A percentile compares a stretch with the other conserved stretches of the same genome.
These are phyloP conservation scores for Fusarium albosuccineum DNA, from an alignment of 2,329 filamentous ascomycete species.

Conservation along the genomic window DNA sequence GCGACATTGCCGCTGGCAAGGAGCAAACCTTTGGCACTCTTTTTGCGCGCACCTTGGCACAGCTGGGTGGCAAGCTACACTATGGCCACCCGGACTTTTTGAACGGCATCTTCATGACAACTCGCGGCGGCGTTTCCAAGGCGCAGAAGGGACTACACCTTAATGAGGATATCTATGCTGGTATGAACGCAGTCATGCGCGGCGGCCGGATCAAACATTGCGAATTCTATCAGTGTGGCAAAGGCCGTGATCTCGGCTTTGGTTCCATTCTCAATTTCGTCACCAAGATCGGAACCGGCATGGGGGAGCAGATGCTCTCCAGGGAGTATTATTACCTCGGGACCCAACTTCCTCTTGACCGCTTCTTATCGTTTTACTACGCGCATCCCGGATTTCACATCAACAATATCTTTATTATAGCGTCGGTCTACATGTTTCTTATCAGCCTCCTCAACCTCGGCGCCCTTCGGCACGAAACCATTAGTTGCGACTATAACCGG, in stretches of 20 bases:
- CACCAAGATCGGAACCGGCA: slow-evolving; percentile 2
- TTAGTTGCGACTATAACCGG: slow-evolving; percentile 1
- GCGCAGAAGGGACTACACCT: not conserved
- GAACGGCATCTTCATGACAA: slow-evolving; percentile 2
- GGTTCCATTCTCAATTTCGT: slow-evolving; percentile 6
- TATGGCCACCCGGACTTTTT: slow-evolving; percentile 4
- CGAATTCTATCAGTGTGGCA: slow-evolving; percentile 3
- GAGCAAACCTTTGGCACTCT: slow-evolving; percentile 7
- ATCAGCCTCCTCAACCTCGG: slow-evolving; percentile 1
- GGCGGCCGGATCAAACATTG: slow-evolving; percentile 4
- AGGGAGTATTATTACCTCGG: slow-evolving; percentile 3
- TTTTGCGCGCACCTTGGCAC: slow-evolving; percentile 3
- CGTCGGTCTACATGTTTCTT: slow-evolving; percentile 4
- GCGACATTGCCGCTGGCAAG: not conserved
- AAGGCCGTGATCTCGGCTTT: slow-evolving; percentile 1
- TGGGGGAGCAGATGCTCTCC: slow-evolving; percentile 4
- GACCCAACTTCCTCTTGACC: slow-evolving; percentile 2
- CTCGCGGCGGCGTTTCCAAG: slow-evolving; percentile 5
- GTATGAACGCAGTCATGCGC: slow-evolving; percentile 1
- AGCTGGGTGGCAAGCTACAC: slow-evolving; percentile 2
- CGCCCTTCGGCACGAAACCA: slow-evolving; percentile 5
- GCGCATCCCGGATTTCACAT: slow-evolving; percentile 3
- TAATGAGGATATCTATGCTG: slow-evolving; percentile 1
- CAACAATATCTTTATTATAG: slow-evolving; percentile 4
- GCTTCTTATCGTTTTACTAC: slow-evolving; percentile 2